Evolutionary conservation across 78 protist genomes (phyloP).

Genomic region (Dictyostelium citrinum): DNA sequence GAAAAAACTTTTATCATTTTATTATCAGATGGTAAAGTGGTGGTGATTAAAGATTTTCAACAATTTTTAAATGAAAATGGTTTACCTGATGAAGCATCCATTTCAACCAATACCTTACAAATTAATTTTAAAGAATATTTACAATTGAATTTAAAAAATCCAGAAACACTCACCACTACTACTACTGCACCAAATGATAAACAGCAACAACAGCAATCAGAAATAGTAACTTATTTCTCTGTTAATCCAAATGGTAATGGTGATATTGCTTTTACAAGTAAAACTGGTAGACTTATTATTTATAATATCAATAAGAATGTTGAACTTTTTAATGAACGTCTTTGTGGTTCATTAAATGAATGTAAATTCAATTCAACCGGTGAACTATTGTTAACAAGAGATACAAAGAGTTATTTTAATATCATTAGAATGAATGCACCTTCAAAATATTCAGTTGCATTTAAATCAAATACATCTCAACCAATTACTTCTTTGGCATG

Average conservation of each 20-base stretch:
- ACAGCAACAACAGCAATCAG: neutral
- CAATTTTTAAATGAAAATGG: neutral
- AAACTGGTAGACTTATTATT: neutral
- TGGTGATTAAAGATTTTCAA: neutral
- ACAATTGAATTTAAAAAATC: neutral
- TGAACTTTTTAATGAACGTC: neutral
- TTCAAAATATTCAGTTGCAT: neutral
- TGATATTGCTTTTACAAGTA: neutral
- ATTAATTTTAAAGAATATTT: neutral
- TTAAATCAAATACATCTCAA: neutral
- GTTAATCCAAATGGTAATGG: neutral
- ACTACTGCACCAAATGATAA: neutral
- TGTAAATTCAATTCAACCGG: neutral
- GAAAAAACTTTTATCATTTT: neutral
- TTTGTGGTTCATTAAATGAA: conserved; percentile 13
- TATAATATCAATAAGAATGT: neutral
- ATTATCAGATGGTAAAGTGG: neutral
- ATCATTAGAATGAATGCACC: neutral
- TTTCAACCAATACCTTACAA: neutral
- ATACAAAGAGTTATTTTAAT: neutral
- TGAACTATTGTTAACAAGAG: neutral
- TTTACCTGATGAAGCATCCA: neutral
- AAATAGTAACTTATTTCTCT: neutral
- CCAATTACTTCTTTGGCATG: neutral
- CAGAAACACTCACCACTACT: no score